These are phyloP conservation scores for Komagataella pastoris DNA, from an alignment of 805 yeast species.

Conservation along the genomic window DNA sequence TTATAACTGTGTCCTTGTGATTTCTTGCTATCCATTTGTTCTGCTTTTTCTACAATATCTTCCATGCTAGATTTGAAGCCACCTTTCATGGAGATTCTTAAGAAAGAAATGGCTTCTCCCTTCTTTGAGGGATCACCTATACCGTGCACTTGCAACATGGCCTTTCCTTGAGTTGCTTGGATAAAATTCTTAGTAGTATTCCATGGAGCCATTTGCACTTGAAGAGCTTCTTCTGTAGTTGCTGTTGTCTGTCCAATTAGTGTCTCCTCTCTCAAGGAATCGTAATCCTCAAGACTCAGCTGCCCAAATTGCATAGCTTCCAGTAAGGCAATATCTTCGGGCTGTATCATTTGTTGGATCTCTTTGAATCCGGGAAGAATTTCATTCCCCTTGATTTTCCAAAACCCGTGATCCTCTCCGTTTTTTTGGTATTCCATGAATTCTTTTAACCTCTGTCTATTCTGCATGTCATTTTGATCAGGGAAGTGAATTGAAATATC, in stretches of 20 bases:
- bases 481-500: conserved; percentile 92
- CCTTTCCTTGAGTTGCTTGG: conserved; percentile 90
- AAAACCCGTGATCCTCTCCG: conserved; percentile 88
- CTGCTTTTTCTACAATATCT: neutral
- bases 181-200: conserved; percentile 83
- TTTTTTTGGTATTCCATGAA: conserved; percentile 95
- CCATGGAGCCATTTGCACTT: conserved; percentile 91
- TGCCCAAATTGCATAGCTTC: conserved; percentile 95
- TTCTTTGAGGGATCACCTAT: conserved; percentile 92
- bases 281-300: conserved; percentile 72
- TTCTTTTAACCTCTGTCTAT: conserved; percentile 87
- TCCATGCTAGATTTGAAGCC: conserved; percentile 37
- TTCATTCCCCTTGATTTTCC: conserved; percentile 73
- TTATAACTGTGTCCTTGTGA: conserved; percentile 54
- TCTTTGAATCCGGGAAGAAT: conserved; percentile 64
- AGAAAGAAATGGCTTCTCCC: conserved; percentile 78
- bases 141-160: conserved; percentile 90
- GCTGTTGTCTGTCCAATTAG: conserved; percentile 6
- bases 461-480: conserved; percentile 95
- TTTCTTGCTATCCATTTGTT: conserved; percentile 8
- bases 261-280: conserved; percentile 30
- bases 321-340: conserved; percentile 78
- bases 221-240: conserved; percentile 38
- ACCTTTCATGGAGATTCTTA: conserved; percentile 90
- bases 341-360: conserved; percentile 71